Evolutionary conservation across 192 early-diverging fungal genomes (phyloP).

Genomic region (Umbelopsis sp.): DNA sequence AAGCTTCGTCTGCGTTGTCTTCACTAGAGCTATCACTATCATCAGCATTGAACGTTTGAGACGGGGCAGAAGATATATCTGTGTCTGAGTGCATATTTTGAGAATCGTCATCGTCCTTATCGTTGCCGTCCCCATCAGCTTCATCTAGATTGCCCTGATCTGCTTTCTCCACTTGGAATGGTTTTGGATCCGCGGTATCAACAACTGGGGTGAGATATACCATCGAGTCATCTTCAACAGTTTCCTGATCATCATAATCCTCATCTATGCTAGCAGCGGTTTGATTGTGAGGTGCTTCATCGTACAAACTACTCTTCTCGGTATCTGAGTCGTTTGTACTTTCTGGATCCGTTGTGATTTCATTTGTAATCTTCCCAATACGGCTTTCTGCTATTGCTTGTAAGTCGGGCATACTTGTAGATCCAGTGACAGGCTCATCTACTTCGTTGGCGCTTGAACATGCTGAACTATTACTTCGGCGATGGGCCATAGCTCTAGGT

Average conservation of each 20-base stretch:
- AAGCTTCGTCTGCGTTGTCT: constrained; percentile 19
- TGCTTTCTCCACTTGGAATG: not conserved
- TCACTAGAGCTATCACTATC: constrained; percentile 26
- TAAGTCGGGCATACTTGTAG: constrained; percentile 9
- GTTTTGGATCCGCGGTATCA: not conserved
- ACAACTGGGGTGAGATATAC: not conserved
- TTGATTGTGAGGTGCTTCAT: not conserved
- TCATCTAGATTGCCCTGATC: not conserved
- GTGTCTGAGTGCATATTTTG: not conserved
- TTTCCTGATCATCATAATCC: not conserved
- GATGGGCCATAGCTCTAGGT: constrained; percentile 2
- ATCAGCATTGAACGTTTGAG: not conserved
- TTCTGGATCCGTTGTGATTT: not conserved
- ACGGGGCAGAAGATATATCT: not conserved
- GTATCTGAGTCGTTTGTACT: not conserved
- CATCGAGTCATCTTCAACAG: constrained; percentile 7
- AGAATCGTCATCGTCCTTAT: constrained; percentile 15
- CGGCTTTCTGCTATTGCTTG: not conserved
- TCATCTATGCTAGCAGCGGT: not conserved
- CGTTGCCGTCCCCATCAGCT: constrained; percentile 4
- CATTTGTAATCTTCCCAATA: not conserved
- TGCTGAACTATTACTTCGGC: constrained; percentile 1
- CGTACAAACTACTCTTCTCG: not conserved
- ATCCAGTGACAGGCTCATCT: not conserved
- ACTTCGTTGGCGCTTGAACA: not conserved